These are phyloP conservation scores for Nematodospora valgi DNA, from an alignment of 805 yeast species.

Conservation along the genomic window DNA sequence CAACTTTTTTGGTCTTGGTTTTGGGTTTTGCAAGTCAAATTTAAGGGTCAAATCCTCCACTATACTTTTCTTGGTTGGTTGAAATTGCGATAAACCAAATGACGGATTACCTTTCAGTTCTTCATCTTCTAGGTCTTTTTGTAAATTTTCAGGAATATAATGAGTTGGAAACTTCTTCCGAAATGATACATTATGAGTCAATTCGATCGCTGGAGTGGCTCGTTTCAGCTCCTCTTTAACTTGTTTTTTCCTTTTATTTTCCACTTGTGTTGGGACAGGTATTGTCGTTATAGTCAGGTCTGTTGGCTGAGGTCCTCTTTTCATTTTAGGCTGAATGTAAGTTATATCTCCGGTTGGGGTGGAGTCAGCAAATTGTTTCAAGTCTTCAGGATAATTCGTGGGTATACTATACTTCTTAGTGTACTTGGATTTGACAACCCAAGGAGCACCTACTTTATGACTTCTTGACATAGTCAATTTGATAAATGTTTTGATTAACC, in stretches of 20 bases:
- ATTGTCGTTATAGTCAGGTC: not conserved
- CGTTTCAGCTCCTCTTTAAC: not conserved
- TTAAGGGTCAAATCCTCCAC: conserved; percentile 27
- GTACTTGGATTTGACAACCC: conserved; percentile 83
- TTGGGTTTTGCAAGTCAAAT: conserved; percentile 30
- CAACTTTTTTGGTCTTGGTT: conserved; percentile 20
- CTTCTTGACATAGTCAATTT: conserved; percentile 76
- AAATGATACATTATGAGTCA: conserved; percentile 1
- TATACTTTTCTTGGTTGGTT: conserved; percentile 28
- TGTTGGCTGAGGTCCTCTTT: conserved; percentile 4
- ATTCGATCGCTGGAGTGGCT: not conserved
- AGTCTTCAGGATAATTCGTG: conserved; percentile 53
- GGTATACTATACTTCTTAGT: conserved; percentile 69
- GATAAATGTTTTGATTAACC: conserved; percentile 84
- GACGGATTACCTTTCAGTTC: conserved; percentile 5
- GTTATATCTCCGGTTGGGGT: conserved; percentile 30
- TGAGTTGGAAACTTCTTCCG: conserved; percentile 26
- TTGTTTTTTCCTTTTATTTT: conserved; percentile 2
- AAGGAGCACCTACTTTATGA: conserved; percentile 87
- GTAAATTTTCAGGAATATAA: conserved; percentile 26
- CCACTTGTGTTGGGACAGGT: not conserved
- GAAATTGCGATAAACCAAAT: conserved; percentile 12
- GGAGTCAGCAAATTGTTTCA: conserved; percentile 37
- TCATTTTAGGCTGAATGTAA: conserved; percentile 10
- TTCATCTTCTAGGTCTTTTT: conserved; percentile 14